Base-by-base conservation (phyloP, 805 yeast genomes). In the Candida quercuum region DNA sequence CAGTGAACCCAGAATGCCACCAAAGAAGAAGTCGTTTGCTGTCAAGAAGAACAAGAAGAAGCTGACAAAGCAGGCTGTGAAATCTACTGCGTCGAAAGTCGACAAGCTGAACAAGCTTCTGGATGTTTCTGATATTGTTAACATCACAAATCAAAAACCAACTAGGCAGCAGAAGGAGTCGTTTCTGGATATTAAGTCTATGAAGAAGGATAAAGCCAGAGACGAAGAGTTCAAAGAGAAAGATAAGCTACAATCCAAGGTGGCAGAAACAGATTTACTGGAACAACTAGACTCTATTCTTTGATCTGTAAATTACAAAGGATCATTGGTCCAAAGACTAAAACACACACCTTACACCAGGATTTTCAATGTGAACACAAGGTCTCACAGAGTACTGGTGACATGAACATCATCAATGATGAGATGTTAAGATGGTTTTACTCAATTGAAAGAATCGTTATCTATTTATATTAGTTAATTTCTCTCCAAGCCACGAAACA, bases 201-300 rank as follows among this genome's bases (percentile, higher is more conserved):
- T 61, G 14, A 38, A 51, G 22, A 42, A 51, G 19, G 67, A 60
- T 38, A 47, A 51, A 14, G 24, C 44, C 22, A 47, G 45, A 15
- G 66, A 63, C 38, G 47, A 48, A 16, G 39, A 44, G 27, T 42
- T 40, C 4, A 49, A 49, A 21, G 49, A 46, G 12, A 39, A 41
- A 24, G 43, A 50, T 3, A 42, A 46, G 24, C 36, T 40, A 7
- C 45, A 47, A 31, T 49, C 54, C 24, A 47, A 52, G 29, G 56
- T 51, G 14, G 56, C 60, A 2, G 54, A 60, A 8, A 48, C 52
- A 17, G 54, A 46, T 30, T 36, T 63, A 22, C 25, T 48, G 31
- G 48, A 52, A 27, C 67, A 63, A 33, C 52, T 61, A 14, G 63
- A 60, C 13, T 23, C 25, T 15, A 35, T 41, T 9, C 35, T 38